Evolutionary conservation across 768 basidiomycete genomes (phyloP), one percentile per base, ranked within the genome.

Genomic region (Gymnopilus junonius): DNA sequence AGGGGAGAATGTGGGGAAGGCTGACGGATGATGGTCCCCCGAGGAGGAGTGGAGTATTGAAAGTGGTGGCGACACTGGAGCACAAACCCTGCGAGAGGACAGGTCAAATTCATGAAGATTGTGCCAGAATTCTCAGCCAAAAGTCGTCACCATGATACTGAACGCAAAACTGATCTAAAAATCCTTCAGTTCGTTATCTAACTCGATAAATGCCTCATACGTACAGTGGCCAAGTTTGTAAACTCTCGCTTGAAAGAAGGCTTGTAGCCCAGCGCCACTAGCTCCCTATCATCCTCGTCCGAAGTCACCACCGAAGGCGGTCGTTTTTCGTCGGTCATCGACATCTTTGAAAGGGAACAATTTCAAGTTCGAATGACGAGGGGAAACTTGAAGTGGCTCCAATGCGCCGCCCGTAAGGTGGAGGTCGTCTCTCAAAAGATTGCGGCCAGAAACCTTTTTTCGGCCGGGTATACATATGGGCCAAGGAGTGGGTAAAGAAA

Each of bases 171-270:
- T 87, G 56, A 89, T 89, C 87, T 89, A 51, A 37, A 62, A 53
- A 17, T 46, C 34, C 32, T 56, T 65, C n/a, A 57, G 23, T 23
- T 21, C 59, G 8, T 70, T 40, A 34, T 43, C 23, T 8, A 32
- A 23, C 8, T 20, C n/a, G 45, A 61, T 27, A 45, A 42, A 27
- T 14, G 21, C 21, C 10, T 48, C 39, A 12, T 51, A 69, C 86
- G 63, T 65, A 90, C 89, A 63, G 90, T 92, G n/a, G 90, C 89
- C 32, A 93, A 74, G 70, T 92, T 92, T 7, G 90, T 87, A 69
- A 95, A 95, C 80, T 95, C 93, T 61, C 93, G 83, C 74, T 87
- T 88, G 81, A 95, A 94, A 15, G 90, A 91, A 42, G 90, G 90
- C 69, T 88, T 85, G 69, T 91, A 91, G 20, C 90, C 90, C 68